These are phyloP conservation scores for Arthrobotrys sphaeroides DNA, from an alignment of 2,329 filamentous ascomycete species.

Conservation along the genomic window DNA sequence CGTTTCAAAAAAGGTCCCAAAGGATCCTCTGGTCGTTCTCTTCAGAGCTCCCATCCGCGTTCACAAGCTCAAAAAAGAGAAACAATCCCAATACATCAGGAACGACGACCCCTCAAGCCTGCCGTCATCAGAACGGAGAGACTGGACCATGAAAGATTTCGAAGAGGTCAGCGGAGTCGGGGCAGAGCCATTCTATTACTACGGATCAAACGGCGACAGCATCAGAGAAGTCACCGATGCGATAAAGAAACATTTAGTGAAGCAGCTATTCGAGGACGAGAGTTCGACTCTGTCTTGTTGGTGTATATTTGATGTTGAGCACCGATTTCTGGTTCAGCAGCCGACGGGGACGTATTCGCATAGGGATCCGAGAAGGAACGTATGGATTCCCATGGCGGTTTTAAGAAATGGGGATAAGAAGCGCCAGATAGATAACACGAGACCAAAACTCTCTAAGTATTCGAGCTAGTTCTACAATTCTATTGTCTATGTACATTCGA, in stretches of 20 bases:
- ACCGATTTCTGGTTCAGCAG: conserved; percentile 1
- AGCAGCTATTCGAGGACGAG: background rate
- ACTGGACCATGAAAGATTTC: background rate
- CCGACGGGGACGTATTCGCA: background rate
- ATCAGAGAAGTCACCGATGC: background rate
- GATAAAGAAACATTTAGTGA: background rate
- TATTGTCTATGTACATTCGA: no score
- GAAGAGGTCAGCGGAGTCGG: background rate
- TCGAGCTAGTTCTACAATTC: background rate
- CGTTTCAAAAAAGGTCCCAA: conserved; percentile 1
- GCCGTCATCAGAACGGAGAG: background rate
- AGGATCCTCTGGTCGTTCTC: background rate
- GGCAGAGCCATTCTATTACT: background rate
- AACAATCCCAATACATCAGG: background rate
- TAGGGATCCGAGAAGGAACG: conserved; percentile 17
- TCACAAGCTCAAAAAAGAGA: background rate
- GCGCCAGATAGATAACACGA: background rate
- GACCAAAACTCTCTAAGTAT: background rate
- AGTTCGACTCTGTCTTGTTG: background rate
- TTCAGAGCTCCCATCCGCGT: background rate
- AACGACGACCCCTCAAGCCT: background rate
- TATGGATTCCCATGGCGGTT: conserved; percentile 12
- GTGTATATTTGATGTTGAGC: conserved; percentile 24
- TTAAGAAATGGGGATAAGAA: background rate
- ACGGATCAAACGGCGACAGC: conserved; percentile 6